Evolutionary conservation across 805 yeast genomes (phyloP), one percentile per base, ranked within the genome.

Genomic region (Suhomyces kilbournensis): DNA sequence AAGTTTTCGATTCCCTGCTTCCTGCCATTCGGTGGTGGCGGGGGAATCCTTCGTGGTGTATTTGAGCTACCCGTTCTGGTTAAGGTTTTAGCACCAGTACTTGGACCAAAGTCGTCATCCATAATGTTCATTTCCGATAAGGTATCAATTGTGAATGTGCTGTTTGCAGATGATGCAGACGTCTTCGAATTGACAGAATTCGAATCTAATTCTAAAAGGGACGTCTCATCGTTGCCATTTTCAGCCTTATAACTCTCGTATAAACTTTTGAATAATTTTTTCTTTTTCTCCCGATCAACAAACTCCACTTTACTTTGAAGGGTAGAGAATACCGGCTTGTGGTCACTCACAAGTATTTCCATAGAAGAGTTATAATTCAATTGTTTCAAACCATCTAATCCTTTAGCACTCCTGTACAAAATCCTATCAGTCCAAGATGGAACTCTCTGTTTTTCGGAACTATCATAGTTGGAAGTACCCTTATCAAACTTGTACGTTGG

Each of bases 391-490:
- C 45, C 48, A 12, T 57, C 63, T 12, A 54, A 58, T 8, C 56
- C 59, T 15, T 70, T 71, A 3, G 74, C 66, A 38, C 96, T 90
- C 53, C 78, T 76, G 61, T 78, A 85, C 46, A 93, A 71, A 90
- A 57, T 53, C 52, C 99, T 74, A 71, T 94, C 99, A 2, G 98
- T 92, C 99, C 99, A 94, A 0, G 99, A 96, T 1, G 99, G 99
- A 10, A 89, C 84, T 56, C 99, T 81, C 68, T 84, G 85, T 68
- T 94, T 94, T 62, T 93, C 98, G 40, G 96, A 85, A 0, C 96
- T 81, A 66, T 94, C 99, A 65, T 92, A 94, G 2, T 64, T 70
- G 46, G 80, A 81, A 0, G 96, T 86, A 4, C 96, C 96, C 47
- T 89, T 87, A 65, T 94, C 96, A 66, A 86, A 94, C 65, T 94